Base-by-base conservation (phyloP, 2,329 filamentous ascomycete species). In the Trichoderma lentiforme region DNA sequence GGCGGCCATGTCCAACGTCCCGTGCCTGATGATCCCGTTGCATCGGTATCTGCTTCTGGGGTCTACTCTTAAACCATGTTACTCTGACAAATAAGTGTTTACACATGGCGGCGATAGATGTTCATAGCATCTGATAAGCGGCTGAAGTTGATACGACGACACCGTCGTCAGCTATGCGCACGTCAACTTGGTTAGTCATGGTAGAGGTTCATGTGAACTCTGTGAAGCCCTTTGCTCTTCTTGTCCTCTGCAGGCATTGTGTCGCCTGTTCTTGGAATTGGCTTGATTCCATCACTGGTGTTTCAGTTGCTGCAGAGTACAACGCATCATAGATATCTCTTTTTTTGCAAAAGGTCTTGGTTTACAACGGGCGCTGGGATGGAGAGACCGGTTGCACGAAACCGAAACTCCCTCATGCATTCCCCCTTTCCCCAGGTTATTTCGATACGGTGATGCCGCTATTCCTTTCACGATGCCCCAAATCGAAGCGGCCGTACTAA, bases 11-110 rank as follows among this genome's bases (percentile, higher is more conserved):
- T 30, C 51, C 53, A 67, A 58, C 64, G 64, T 67, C 24, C 32
- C 64, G 64, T 39, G 64, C 36, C 65, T 47, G 65, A 18, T 60
- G 65, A 68, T 68, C 65, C 65, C 65, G 66, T 36, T 61, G 53
- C 24, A 67, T 58, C 64, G 53, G 64, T 21, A 30, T 58, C 64
- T 53, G 64, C 60, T 43, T 43, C 34, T 63, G 24, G 60, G 24
- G 36, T 12, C 6, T 14, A 4, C n/a, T n/a, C n/a, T 34, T 34
- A 2, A 14, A 11, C 60, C 60, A 34, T 30, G 14, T 63, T 43
- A 28, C 36, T 39, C 36, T 63, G 60, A 26, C 60, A 43, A 63
- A 28, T 21, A 28, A 18, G 4, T 14, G 15, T 28, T 39, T 43
- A 18, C 60, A 30, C 28, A 43, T 15, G 57, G 12, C 21, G 12